phyloP scores from a whole-genome alignment of 768 basidiomycete genomes.

The Tephrocybe sp. region DNA sequence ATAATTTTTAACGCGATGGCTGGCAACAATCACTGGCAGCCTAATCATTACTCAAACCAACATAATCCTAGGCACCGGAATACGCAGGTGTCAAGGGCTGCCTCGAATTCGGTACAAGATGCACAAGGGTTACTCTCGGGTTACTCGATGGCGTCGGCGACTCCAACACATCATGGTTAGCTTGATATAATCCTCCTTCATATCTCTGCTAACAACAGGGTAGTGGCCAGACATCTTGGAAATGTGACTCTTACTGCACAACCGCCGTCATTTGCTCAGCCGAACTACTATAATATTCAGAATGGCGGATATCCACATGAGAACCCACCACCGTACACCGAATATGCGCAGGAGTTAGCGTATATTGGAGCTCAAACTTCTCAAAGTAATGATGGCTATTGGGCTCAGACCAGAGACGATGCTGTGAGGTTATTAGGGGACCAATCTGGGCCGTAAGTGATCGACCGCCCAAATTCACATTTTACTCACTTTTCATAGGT shows the following conservation, averaged over 20 bases:
- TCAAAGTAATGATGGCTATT: conserved; percentile 53
- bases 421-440: conserved; percentile 60
- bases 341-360: conserved; percentile 63
- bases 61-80: conserved; percentile 18
- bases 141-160: conserved; percentile 76
- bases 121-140: conserved; percentile 65
- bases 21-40: conserved; percentile 34
- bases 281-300: conserved; percentile 45
- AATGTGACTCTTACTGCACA: conserved; percentile 58
- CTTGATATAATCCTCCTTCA: not conserved
- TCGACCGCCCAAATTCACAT: conserved; percentile 19
- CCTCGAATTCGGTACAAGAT: conserved; percentile 59
- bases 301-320: conserved; percentile 31
- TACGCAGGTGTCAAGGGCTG: conserved; percentile 19
- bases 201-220: conserved; percentile 7
- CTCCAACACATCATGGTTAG: conserved; percentile 75
- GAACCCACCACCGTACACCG: conserved; percentile 59
- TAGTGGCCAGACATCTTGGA: conserved; percentile 68
- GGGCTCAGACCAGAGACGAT: conserved; percentile 63
- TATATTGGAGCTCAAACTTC: conserved; percentile 53
- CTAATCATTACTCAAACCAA: conserved; percentile 17
- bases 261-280: conserved; percentile 65
- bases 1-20: conserved; percentile 27
- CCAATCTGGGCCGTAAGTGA: conserved; percentile 49
- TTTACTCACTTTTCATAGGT: conserved; percentile 26